These are phyloP conservation scores for Simplicillium sp. DNA, from an alignment of 2,329 filamentous ascomycete genomes.

Conservation along the genomic window DNA sequence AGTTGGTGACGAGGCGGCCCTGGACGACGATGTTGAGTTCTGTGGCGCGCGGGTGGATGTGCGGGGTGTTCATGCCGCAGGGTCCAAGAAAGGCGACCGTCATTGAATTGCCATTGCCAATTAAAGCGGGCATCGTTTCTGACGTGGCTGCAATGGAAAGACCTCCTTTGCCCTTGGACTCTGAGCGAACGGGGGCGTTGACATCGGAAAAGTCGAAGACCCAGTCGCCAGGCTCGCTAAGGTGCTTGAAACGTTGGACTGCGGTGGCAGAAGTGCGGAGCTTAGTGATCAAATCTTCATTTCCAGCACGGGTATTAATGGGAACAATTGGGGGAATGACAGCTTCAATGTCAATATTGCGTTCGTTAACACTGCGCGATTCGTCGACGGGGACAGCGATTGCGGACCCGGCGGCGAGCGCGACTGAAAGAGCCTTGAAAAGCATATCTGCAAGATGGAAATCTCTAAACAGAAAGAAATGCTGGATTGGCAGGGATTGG, in stretches of 20 bases:
- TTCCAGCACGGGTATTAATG: slow-evolving; percentile 16
- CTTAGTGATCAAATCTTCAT: slow-evolving; percentile 17
- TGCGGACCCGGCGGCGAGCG: slow-evolving; percentile 8
- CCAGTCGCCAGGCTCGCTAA: slow-evolving; percentile 25
- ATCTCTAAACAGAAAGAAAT: no score
- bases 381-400: slow-evolving; percentile 7
- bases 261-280: slow-evolving; percentile 19
- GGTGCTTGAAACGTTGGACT: slow-evolving; percentile 19
- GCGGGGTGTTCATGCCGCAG: slow-evolving; percentile 41
- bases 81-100: slow-evolving; percentile 37
- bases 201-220: slow-evolving; percentile 30
- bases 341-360: slow-evolving; percentile 9
- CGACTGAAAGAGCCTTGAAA: slow-evolving; percentile 7
- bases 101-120: slow-evolving; percentile 35
- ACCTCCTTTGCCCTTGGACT: slow-evolving; percentile 24
- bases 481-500: no score
- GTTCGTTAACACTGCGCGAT: neutral
- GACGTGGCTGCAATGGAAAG: slow-evolving; percentile 28
- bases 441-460: slow-evolving; percentile 1
- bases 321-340: slow-evolving; percentile 17
- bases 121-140: slow-evolving; percentile 39
- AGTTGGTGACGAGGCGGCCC: slow-evolving; percentile 33
- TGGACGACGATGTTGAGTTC: slow-evolving; percentile 36
- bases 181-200: slow-evolving; percentile 6
- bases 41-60: slow-evolving; percentile 36